phyloP scores from a whole-genome alignment of 805 yeast genomes.

The Kuraishia hungarica region DNA sequence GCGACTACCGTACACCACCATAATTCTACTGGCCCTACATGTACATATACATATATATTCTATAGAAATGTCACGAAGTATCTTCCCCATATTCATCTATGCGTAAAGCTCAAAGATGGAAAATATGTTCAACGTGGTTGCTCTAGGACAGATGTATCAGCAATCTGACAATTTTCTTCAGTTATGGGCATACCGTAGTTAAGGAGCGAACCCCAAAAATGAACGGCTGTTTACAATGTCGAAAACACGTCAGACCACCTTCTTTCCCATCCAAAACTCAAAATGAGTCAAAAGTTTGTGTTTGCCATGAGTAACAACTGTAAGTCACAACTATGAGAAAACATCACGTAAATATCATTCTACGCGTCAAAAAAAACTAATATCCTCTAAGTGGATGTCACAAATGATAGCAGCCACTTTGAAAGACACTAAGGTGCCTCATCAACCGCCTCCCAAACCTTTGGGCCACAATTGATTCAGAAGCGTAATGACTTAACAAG shows the following conservation, averaged over 20 bases:
- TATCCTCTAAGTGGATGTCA: too few relatives aligned
- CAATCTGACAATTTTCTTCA: constrained; percentile 9
- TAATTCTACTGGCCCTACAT: too few relatives aligned
- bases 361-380: too few relatives aligned
- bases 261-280: background rate
- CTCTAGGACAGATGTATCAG: constrained; percentile 62
- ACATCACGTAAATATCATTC: too few relatives aligned
- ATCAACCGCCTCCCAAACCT: background rate
- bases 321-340: too few relatives aligned
- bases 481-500: background rate
- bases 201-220: background rate
- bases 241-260: background rate
- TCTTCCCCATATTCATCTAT: constrained; percentile 78
- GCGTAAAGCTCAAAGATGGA: constrained; percentile 52
- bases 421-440: background rate
- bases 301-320: background rate
- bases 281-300: background rate
- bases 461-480: background rate
- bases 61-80: constrained; percentile 51
- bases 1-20: too few relatives aligned
- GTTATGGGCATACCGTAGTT: background rate
- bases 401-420: too few relatives aligned
- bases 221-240: background rate
- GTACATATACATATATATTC: background rate
- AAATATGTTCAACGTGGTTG: constrained; percentile 69